Evolutionary conservation across 768 basidiomycete genomes (phyloP).

Genomic region (Tulasnella sp.): DNA sequence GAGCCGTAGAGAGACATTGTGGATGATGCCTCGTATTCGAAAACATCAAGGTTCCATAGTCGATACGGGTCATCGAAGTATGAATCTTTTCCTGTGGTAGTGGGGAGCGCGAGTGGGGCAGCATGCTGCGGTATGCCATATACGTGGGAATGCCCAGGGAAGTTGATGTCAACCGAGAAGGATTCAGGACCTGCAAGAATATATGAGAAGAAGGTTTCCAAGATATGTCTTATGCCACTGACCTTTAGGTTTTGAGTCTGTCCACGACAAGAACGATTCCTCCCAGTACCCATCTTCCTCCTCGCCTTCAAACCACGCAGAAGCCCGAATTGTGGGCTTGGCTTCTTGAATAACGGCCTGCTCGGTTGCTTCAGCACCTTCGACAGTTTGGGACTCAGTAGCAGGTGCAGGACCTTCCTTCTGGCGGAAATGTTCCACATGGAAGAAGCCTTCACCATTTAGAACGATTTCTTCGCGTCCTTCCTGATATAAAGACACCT

Average conservation of each 20-base stretch:
- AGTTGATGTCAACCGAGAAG: slow-evolving; percentile 80
- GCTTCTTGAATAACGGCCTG: slow-evolving; percentile 21
- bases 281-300: slow-evolving; percentile 79
- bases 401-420: slow-evolving; percentile 32
- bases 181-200: slow-evolving; percentile 74
- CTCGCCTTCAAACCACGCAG: slow-evolving; percentile 78
- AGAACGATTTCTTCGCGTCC: slow-evolving; percentile 78
- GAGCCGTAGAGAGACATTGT: slow-evolving; percentile 81
- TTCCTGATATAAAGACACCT: slow-evolving; percentile 53
- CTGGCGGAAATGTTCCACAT: slow-evolving; percentile 87
- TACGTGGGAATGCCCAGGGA: slow-evolving; percentile 81
- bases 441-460: slow-evolving; percentile 79
- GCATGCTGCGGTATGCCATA: slow-evolving; percentile 98
- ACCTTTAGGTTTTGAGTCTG: slow-evolving; percentile 95
- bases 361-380: slow-evolving; percentile 16
- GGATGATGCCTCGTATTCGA: slow-evolving; percentile 73
- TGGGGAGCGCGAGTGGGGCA: slow-evolving; percentile 74
- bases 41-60: slow-evolving; percentile 89
- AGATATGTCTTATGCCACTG: slow-evolving; percentile 13
- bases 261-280: slow-evolving; percentile 76
- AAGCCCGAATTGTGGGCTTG: slow-evolving; percentile 8
- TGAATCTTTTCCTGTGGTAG: slow-evolving; percentile 67
- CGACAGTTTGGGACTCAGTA: slow-evolving; percentile 30
- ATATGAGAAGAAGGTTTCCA: slow-evolving; percentile 7
- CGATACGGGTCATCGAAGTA: slow-evolving; percentile 84